Evolutionary conservation across 108 stramenopile genomes (phyloP).

Genomic region (Cyclotella baltica): DNA sequence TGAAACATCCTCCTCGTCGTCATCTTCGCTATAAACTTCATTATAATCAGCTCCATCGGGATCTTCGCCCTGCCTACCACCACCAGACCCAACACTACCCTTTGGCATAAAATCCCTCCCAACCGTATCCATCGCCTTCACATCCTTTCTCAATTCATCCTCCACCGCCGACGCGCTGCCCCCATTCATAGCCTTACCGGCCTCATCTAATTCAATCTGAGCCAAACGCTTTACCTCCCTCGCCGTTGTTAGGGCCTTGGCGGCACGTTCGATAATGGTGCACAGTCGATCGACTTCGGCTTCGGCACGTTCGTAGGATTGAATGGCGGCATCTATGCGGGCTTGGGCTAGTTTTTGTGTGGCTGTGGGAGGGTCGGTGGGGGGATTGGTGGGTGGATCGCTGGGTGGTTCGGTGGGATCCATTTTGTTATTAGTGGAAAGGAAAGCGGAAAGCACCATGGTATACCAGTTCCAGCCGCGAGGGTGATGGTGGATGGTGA

Average conservation of each 20-base stretch:
- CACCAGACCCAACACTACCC: background rate
- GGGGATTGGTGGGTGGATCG: conserved; percentile 5
- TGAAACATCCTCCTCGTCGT: conserved; percentile 10
- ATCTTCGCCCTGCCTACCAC: background rate
- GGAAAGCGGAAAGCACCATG: too few species aligned
- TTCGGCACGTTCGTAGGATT: conserved; percentile 31
- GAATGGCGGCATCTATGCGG: conserved; percentile 8
- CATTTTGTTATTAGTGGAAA: too few species aligned
- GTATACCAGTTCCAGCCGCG: too few species aligned
- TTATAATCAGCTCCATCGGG: conserved; percentile 11
- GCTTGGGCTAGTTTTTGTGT: background rate
- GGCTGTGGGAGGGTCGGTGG: background rate
- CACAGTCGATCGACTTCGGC: conserved; percentile 40
- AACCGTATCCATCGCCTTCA: conserved; percentile 1
- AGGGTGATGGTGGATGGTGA: too few species aligned
- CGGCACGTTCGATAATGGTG: conserved; percentile 40
- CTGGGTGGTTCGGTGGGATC: background rate
- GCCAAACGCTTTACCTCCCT: conserved; percentile 21
- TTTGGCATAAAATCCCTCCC: background rate
- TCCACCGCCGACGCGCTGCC: background rate
- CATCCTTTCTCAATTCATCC: background rate
- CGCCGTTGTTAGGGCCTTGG: conserved; percentile 25
- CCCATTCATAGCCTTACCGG: conserved; percentile 8
- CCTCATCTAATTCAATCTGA: conserved; percentile 39
- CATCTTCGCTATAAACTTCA: conserved; percentile 9